phyloP scores from a whole-genome alignment of 163 green algal genomes.

The Trebouxiophyceae sp. region DNA sequence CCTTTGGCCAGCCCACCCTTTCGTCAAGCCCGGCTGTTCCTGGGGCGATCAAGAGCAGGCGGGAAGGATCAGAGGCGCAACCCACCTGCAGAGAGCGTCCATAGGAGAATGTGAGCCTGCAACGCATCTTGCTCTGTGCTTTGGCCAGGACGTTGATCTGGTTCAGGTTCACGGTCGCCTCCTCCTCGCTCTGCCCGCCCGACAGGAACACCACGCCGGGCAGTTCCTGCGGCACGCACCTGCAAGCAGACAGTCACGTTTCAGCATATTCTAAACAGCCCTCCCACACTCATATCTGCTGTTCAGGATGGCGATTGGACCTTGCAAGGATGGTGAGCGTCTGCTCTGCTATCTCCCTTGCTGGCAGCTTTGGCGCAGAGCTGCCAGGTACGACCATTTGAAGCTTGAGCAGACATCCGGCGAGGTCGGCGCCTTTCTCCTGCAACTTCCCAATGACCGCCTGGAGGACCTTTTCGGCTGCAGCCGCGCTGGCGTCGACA shows the following conservation, averaged over 20 bases:
- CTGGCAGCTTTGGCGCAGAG: not conserved
- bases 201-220: conserved; percentile 92
- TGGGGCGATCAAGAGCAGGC: too few species aligned
- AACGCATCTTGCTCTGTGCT: conserved; percentile 47
- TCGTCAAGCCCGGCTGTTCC: too few species aligned
- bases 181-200: conserved; percentile 85
- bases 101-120: conserved; percentile 98
- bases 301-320: too few species aligned
- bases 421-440: conserved; percentile 23
- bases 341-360: too few species aligned
- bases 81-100: conserved; percentile 60
- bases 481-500: not conserved
- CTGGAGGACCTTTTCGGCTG: not conserved
- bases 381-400: conserved; percentile 47
- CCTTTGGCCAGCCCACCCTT: too few species aligned
- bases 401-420: conserved; percentile 72
- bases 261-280: too few species aligned
- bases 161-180: conserved; percentile 85
- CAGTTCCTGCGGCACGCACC: conserved; percentile 63
- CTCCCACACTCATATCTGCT: too few species aligned
- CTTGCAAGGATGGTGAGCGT: too few species aligned
- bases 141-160: conserved; percentile 58
- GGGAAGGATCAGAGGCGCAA: too few species aligned
- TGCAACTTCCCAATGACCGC: not conserved
- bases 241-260: too few species aligned